These are phyloP conservation scores for Ascochyta viciae-villosae DNA, from an alignment of 2,329 filamentous ascomycete species.

Conservation along the genomic window DNA sequence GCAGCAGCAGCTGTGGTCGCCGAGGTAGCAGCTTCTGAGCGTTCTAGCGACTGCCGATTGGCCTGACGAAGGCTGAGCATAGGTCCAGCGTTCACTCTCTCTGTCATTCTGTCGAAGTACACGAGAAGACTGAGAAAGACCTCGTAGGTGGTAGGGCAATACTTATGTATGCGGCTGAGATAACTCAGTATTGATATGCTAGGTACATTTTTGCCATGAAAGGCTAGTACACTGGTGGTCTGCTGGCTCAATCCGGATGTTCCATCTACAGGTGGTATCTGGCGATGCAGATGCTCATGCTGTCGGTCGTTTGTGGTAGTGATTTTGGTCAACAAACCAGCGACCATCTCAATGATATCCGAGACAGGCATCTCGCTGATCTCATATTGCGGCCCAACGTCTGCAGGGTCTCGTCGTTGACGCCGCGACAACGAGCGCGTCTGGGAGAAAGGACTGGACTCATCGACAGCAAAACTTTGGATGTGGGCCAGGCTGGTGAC, in stretches of 20 bases:
- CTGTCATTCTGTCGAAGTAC: slow-evolving; percentile 99
- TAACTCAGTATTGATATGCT: slow-evolving; percentile 98
- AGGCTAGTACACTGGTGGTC: slow-evolving; percentile 82
- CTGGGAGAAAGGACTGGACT: slow-evolving; percentile 66
- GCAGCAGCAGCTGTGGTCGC: slow-evolving; percentile 39
- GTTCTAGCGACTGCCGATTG: slow-evolving; percentile 57
- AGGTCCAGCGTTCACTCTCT: slow-evolving; percentile 85
- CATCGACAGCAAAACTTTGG: slow-evolving; percentile 82
- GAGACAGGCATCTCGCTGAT: slow-evolving; percentile 97
- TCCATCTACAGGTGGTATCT: slow-evolving; percentile 67
- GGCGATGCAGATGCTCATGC: slow-evolving; percentile 86
- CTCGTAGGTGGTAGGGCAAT: slow-evolving; percentile 97
- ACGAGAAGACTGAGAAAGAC: slow-evolving; percentile 94
- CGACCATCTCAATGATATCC: slow-evolving; percentile 99
- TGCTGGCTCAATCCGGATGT: slow-evolving; percentile 66
- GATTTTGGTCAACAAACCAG: slow-evolving; percentile 93
- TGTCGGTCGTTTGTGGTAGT: slow-evolving; percentile 95
- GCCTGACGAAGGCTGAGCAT: slow-evolving; percentile 67
- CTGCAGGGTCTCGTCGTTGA: slow-evolving; percentile 55
- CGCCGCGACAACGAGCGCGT: slow-evolving; percentile 52
- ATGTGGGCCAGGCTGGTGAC: slow-evolving; percentile 91
- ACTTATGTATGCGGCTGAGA: slow-evolving; percentile 94
- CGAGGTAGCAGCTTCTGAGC: slow-evolving; percentile 39
- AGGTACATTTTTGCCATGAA: slow-evolving; percentile 97
- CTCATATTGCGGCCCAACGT: slow-evolving; percentile 74